Evolutionary conservation across 176 grass and related monocot species (phyloP).

Genomic region (Aegilops bicornis): DNA sequence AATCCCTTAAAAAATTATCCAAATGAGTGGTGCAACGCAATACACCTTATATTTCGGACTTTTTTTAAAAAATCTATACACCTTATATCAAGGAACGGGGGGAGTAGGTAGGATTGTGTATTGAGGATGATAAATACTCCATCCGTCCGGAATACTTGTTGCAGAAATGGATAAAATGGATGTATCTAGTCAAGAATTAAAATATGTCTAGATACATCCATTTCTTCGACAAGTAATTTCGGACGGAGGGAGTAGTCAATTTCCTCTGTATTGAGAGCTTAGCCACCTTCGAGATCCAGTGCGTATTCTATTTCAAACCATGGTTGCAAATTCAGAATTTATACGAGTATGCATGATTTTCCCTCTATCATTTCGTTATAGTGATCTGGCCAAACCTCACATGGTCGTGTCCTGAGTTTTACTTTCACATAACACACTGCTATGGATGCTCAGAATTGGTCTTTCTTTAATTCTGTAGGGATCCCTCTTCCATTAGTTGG

Average conservation of each 20-base stretch:
- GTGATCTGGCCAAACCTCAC: background rate
- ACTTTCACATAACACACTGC: background rate
- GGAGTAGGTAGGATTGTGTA: background rate
- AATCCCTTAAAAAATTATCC: no score
- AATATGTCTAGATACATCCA: no score
- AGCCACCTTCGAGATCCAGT: background rate
- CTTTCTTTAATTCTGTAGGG: constrained; percentile 40
- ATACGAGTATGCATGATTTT: background rate
- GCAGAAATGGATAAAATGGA: no score
- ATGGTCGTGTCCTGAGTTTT: background rate
- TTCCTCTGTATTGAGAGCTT: background rate
- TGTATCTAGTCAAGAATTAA: no score
- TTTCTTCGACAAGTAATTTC: no score
- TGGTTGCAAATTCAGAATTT: background rate
- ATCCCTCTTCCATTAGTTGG: constrained; percentile 77
- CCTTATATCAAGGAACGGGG: no score
- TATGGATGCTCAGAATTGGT: background rate
- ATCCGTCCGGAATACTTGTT: no score
- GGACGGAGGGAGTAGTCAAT: no score
- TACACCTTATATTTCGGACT: no score
- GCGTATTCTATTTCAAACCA: background rate
- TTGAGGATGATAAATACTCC: no score
- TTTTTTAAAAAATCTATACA: no score
- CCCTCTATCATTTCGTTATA: background rate
- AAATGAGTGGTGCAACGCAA: no score